Evolutionary conservation across 1,284 basidiomycete genomes (phyloP).

Genomic region (Ganoderma multipileum): DNA sequence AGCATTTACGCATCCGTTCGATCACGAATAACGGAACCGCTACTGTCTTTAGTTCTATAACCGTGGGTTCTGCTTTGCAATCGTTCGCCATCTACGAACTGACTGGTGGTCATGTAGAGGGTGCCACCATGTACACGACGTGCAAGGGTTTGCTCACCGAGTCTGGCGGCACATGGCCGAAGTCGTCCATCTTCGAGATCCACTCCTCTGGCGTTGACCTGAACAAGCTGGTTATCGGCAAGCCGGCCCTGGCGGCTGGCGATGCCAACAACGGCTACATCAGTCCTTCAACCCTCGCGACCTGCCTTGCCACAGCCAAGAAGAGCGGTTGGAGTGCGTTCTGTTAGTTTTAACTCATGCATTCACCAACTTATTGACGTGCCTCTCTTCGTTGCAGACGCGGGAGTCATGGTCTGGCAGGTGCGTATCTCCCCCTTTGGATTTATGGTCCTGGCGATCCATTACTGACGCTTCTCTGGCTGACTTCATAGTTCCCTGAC

Average conservation of each 20-base stretch:
- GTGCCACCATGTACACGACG: constrained; percentile 61
- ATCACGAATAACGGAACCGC: not conserved
- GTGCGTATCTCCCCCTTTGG: constrained; percentile 22
- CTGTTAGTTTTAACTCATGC: constrained; percentile 9
- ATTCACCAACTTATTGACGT: constrained; percentile 3
- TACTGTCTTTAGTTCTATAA: constrained; percentile 61
- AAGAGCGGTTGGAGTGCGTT: constrained; percentile 61
- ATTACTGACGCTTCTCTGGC: constrained; percentile 10
- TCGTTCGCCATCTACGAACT: not conserved
- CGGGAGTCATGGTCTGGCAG: constrained; percentile 52
- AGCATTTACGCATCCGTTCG: not conserved
- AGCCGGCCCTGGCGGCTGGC: constrained; percentile 54
- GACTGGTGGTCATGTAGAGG: constrained; percentile 48
- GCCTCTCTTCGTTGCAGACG: constrained; percentile 44
- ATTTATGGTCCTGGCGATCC: not conserved
- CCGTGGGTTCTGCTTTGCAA: constrained; percentile 47
- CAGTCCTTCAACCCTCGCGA: constrained; percentile 55
- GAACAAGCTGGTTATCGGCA: constrained; percentile 65
- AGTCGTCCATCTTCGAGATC: constrained; percentile 66
- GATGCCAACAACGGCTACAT: constrained; percentile 70
- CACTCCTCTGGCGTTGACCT: constrained; percentile 58
- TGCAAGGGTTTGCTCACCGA: constrained; percentile 59
- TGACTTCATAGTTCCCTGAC: constrained; percentile 46
- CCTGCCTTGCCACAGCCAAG: constrained; percentile 61
- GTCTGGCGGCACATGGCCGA: constrained; percentile 58